A percentile compares a stretch with the other conserved stretches of the same genome.
phyloP scores from a whole-genome alignment of 2,329 filamentous ascomycete species.

The Fusarium neocosmosporiellum region DNA sequence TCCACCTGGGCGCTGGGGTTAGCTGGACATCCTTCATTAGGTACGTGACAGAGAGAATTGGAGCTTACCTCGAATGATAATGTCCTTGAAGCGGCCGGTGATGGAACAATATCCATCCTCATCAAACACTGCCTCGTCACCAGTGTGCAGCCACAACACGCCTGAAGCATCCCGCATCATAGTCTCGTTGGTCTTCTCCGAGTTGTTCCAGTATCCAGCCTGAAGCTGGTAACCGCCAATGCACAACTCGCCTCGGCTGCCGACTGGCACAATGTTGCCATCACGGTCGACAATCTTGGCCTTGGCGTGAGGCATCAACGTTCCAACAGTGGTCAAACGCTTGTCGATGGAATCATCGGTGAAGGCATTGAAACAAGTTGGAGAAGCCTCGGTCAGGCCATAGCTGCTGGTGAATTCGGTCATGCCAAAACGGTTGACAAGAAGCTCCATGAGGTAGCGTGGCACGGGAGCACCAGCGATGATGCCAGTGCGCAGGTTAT shows the following conservation, averaged over 20 bases:
- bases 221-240: conserved; percentile 83
- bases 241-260: conserved; percentile 78
- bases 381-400: conserved; percentile 80
- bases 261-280: conserved; percentile 74
- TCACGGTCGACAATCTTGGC: conserved; percentile 82
- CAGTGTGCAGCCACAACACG: conserved; percentile 72
- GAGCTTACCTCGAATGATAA: conserved; percentile 74
- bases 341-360: conserved; percentile 76
- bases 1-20: conserved; percentile 60
- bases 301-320: conserved; percentile 77
- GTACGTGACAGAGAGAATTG: neutral
- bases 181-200: conserved; percentile 75
- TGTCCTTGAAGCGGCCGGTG: conserved; percentile 82
- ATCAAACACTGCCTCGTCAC: conserved; percentile 77
- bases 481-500: conserved; percentile 77
- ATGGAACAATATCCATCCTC: conserved; percentile 77
- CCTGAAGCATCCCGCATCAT: conserved; percentile 65
- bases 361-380: conserved; percentile 84
- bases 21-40: conserved; percentile 34
- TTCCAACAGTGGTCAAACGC: conserved; percentile 78
- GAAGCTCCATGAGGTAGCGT: conserved; percentile 77
- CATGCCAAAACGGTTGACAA: conserved; percentile 80
- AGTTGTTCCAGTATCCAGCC: conserved; percentile 75
- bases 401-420: conserved; percentile 78
- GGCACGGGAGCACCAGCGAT: conserved; percentile 84